Evolutionary conservation across 352 stramenopile species (phyloP).

Genomic region (Elongisporangium senticosum): DNA sequence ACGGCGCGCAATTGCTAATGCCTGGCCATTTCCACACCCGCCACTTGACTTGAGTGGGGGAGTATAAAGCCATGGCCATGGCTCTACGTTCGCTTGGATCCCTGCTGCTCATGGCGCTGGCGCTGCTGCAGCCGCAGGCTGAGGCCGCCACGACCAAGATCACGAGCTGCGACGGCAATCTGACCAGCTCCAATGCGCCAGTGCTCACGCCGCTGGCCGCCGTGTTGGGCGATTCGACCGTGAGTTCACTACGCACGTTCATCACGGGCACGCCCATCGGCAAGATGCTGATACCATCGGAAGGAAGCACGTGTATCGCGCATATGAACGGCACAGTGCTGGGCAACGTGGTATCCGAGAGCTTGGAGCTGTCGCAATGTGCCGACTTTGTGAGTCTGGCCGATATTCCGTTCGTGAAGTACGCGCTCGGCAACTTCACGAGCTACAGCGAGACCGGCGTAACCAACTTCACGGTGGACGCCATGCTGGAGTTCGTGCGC

Average conservation of each 20-base stretch:
- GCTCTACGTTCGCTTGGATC: neutral
- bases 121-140: constrained; percentile 8
- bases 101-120: constrained; percentile 4
- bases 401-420: constrained; percentile 36
- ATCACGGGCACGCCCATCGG: constrained; percentile 20
- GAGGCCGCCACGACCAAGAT: constrained; percentile 14
- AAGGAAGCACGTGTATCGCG: constrained; percentile 46
- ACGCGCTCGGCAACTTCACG: constrained; percentile 32
- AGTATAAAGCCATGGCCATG: neutral
- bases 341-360: constrained; percentile 25
- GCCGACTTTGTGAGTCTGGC: constrained; percentile 22
- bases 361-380: constrained; percentile 31
- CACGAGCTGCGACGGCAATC: constrained; percentile 20
- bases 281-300: constrained; percentile 31
- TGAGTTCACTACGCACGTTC: constrained; percentile 17
- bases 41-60: neutral
- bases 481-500: constrained; percentile 22
- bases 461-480: constrained; percentile 5
- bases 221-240: constrained; percentile 16
- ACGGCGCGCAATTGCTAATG: neutral
- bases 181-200: constrained; percentile 19
- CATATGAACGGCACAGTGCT: constrained; percentile 55
- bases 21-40: neutral
- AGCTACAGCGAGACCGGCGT: constrained; percentile 9
- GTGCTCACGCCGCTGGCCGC: constrained; percentile 20